Base-by-base conservation (phyloP, 495 filamentous ascomycete genomes). In the Aspergillus sclerotiicarbonarius region DNA sequence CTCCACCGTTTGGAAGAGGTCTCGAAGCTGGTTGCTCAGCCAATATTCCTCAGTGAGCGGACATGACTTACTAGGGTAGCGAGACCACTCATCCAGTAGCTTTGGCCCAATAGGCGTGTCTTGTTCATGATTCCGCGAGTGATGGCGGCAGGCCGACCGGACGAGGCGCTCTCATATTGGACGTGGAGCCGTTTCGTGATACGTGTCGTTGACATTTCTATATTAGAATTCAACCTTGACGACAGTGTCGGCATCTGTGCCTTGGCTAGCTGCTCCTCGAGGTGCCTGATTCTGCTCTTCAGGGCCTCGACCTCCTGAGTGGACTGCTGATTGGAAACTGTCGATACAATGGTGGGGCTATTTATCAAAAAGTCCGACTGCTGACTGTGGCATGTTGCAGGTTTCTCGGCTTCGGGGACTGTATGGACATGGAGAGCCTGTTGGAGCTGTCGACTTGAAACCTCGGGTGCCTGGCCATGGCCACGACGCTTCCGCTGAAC, bases 41-140 rank as follows among this genome's bases (percentile, higher is more conserved):
- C 16, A 31, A 16, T 20, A 41, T 46, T 15, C 18, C 10, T 21
- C 5, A 12, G 2, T 20, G 13, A 6, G 4, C 13, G 8, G 3
- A 25, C 35, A 16, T 41, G 45, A 68, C 72, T 54, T 72, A 82
- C 81, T 47, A 76, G 48, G 16, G 61, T 48, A 10, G 74, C 41
- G 4, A 46, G 56, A 0, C 70, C 72, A 57, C 71, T 78, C 57
- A 82, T 77, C 82, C 80, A 82, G 60, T 83, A 81, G 51, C 79
- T 84, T 51, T 80, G 81, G 0, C 82, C 83, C 62, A 84, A 82
- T 4, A 80, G 44, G 0, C 82, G 74, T 0, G 70, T 73, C 65
- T 85, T 84, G 58, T 84, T 80, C n/a, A 71, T 70, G 33, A 84
- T 70, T 21, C 71, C 69, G 4, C 71, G 69, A 20, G 56, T 62